Evolutionary conservation across 352 stramenopile species (phyloP), one percentile per base, ranked within the genome.

Genomic region (Globisporangium middletonii): DNA sequence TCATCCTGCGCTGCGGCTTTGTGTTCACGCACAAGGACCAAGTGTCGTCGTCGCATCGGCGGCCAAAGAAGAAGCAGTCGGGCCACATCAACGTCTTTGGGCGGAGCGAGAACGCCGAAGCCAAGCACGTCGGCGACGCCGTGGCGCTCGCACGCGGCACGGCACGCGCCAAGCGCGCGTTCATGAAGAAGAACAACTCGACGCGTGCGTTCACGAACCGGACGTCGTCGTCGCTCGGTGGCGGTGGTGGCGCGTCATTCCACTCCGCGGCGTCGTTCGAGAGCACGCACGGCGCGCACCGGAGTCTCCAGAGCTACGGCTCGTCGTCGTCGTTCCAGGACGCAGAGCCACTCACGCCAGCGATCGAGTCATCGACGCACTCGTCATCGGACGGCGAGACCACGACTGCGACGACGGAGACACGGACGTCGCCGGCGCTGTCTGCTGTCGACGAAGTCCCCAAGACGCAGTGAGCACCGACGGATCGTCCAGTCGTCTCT

Each of bases 1-100:
- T 87, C 41, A 92, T 92, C 37, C 52, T 89, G 55, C 75, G 78
- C 55, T 88, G 79, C 53, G 81, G 81, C 7, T 92, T 87, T 54
- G 64, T 57, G 23, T 87, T 92, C 37, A 73, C 75, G 45, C 81
- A 87, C 60, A 80, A 78, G 45, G 73, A 90, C 67, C 71, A 86
- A 53, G 53, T 70, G 38, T 63, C 69, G 28, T 33, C 44, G 12
- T 71, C 69, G 19, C 55, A 23, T 6, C 43, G 58, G 4, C 65
- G 60, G 15, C 53, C 63, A 41, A 72, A 70, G 60, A 73, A 72
- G 55, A 81, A 79, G 28, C 57, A 68, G 16, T 84, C 76, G 5
- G 62, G 65, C 9, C 53, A 67, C 41, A 76, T 83, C 55, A 78
- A 75, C 48, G 66, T 72, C 48, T 79, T 89, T 62, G 81, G 81